Base-by-base conservation (phyloP, 495 filamentous ascomycete species). In the Schizothecium vesticola region DNA sequence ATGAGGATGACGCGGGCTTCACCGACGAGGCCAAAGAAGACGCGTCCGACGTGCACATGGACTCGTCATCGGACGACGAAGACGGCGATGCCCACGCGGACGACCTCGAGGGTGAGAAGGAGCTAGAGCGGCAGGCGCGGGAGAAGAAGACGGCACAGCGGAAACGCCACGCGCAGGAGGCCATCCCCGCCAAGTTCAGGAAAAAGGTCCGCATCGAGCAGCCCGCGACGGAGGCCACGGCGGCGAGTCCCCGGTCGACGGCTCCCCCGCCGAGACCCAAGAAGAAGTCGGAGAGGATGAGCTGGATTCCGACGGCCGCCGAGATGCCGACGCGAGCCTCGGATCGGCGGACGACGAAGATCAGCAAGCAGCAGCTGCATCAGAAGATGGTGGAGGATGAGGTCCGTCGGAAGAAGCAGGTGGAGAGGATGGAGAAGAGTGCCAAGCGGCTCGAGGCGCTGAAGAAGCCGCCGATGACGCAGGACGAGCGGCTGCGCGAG, bases 261-360 rank as follows among this genome's bases (percentile, higher is more conserved):
- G 75, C 78, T 33, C 62, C 61, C 0, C 58, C 66, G 68, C 72
- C 23, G 21, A 86, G 91, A 67, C 90, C 89, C 3, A 94, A 92
- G 82, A 99, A 97, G 83, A 97, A 97, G 79, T 93, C 91, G 3
- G 95, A 97, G 79, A 87, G 93, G 56, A 83, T 89, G 55, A 96
- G 92, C 67, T 97, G 93, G 92, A 83, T 97, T 29, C 93, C 91
- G 8, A 88, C 90, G 1, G 76, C 83, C 10, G 90, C 91, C 66
- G 93, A 97, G 73, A 87, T 89, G 68, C 92, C 93, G 3, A 90
- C 86, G 29, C 88, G 95, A 69, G 88, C 91, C 25, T 97, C 94
- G 0, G 90, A 90, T 21, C 91, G 95, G 69, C 86, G 86, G 66
- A 89, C 93, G 64, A 96, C 95, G 4, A 89, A 91, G 78, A 84